Conservation (phyloP, 1,139 yeast species). For the Kodamaea alishanica region DNA sequence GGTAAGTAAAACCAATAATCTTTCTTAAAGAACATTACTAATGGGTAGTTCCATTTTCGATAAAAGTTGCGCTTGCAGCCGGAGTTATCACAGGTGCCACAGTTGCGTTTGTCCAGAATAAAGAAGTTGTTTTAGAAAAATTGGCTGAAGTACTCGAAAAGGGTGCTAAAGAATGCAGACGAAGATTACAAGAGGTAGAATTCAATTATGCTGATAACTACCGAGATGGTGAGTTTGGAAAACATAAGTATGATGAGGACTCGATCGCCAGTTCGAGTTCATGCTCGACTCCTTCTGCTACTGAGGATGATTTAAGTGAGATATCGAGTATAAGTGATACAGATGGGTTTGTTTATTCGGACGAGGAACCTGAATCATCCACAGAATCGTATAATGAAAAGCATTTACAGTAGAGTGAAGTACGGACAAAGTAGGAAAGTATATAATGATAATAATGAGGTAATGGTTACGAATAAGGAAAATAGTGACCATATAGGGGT, state of each 20-base stretch:
- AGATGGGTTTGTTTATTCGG: constrained; percentile 19
- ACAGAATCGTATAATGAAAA: constrained; percentile 9
- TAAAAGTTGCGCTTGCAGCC: constrained; percentile 36
- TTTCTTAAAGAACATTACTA: constrained; percentile 9
- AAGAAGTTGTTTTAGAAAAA: constrained; percentile 30
- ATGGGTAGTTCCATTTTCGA: constrained; percentile 33
- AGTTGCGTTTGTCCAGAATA: constrained; percentile 32
- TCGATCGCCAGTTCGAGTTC: constrained; percentile 9
- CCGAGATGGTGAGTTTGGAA: constrained; percentile 23
- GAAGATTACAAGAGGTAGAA: constrained; percentile 23
- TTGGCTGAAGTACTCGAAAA: constrained; percentile 32
- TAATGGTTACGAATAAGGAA: too few relatives aligned
- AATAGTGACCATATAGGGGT: too few relatives aligned
- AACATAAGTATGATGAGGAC: constrained; percentile 5
- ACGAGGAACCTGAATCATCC: constrained; percentile 7
- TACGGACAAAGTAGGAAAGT: constrained; percentile 16
- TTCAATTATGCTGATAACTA: constrained; percentile 27
- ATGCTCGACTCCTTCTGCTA: constrained; percentile 11
- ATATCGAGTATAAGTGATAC: constrained; percentile 2
- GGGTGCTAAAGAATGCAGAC: constrained; percentile 36
- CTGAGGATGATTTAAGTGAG: constrained; percentile 12
- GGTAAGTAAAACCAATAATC: constrained; percentile 12
- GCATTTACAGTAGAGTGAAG: constrained; percentile 7
- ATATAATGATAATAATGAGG: background rate
- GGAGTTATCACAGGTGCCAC: constrained; percentile 43